A percentile compares a stretch with the other conserved stretches of the same genome.
Evolutionary conservation across 2,329 filamentous ascomycete species (phyloP).

Genomic region (Raffaelea deltoideospora): DNA sequence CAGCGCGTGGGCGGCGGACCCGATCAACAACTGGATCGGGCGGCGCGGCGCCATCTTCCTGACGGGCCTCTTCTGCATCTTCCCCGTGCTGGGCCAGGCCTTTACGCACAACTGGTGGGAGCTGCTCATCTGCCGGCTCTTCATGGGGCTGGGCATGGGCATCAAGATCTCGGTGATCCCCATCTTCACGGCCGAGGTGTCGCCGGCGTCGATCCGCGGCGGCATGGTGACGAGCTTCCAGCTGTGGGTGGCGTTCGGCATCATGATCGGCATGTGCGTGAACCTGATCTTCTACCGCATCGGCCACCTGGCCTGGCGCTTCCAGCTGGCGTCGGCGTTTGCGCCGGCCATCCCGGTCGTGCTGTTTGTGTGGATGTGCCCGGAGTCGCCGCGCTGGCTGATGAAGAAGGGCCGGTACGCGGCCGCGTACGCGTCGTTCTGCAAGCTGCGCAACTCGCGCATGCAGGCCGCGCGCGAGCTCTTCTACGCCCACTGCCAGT

Average conservation of each 20-base stretch:
- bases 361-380: constrained; percentile 41
- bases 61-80: constrained; percentile 27
- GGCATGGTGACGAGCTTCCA: constrained; percentile 75
- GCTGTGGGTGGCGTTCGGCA: constrained; percentile 8
- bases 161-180: constrained; percentile 32
- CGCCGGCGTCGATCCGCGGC: constrained; percentile 53
- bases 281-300: constrained; percentile 48
- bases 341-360: constrained; percentile 48
- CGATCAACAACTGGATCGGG: constrained; percentile 22
- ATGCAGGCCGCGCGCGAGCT: constrained; percentile 48
- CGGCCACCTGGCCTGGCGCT: constrained; percentile 42
- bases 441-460: constrained; percentile 38
- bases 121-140: constrained; percentile 49
- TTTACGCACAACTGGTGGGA: constrained; percentile 53
- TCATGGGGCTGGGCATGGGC: constrained; percentile 55
- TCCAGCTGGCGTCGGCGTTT: constrained; percentile 49
- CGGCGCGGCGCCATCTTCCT: constrained; percentile 23
- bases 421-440: constrained; percentile 40
- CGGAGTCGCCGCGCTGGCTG: constrained; percentile 46
- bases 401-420: constrained; percentile 43
- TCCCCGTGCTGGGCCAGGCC: constrained; percentile 47
- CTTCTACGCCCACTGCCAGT: constrained; percentile 41
- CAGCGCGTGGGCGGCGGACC: constrained; percentile 24
- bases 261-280: constrained; percentile 18
- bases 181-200: constrained; percentile 48